Conservation (phyloP, 768 basidiomycete genomes). For the Suillus plorans region DNA sequence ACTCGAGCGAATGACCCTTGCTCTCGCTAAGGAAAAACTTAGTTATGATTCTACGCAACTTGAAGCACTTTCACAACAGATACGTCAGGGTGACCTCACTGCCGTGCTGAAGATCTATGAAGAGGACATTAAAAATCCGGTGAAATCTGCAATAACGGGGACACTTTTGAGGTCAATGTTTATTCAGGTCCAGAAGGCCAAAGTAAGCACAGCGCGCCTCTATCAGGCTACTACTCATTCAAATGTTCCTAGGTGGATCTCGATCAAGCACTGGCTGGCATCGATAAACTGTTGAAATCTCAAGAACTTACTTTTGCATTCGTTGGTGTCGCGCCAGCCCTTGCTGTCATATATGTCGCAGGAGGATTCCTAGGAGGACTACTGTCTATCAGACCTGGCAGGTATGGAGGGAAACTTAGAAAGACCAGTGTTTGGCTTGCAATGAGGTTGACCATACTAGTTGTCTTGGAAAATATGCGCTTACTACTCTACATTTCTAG, state of each 20-base stretch:
- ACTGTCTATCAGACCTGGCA: constrained; percentile 49
- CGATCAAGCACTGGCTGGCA: constrained; percentile 84
- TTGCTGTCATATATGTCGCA: constrained; percentile 73
- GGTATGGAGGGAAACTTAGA: constrained; percentile 56
- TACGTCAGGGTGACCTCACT: constrained; percentile 82
- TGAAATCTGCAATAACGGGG: constrained; percentile 78
- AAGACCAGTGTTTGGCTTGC: constrained; percentile 65
- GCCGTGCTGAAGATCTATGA: constrained; percentile 87
- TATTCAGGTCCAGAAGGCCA: constrained; percentile 94
- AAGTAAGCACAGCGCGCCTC: constrained; percentile 44
- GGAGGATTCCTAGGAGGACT: constrained; percentile 52
- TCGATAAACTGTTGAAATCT: constrained; percentile 90
- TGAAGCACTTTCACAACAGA: constrained; percentile 58
- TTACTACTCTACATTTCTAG: constrained; percentile 32
- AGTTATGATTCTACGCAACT: constrained; percentile 64
- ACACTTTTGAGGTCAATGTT: constrained; percentile 81
- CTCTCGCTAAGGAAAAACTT: constrained; percentile 81
- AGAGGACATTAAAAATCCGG: constrained; percentile 84
- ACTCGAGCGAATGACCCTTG: constrained; percentile 88
- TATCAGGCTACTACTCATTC: not conserved
- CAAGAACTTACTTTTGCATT: constrained; percentile 97
- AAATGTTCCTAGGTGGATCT: constrained; percentile 71
- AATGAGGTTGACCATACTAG: constrained; percentile 52
- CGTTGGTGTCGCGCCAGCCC: constrained; percentile 89
- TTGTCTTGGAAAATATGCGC: not conserved